A percentile compares a stretch with the other conserved stretches of the same genome.
Evolutionary conservation across 192 early-diverging fungal species (phyloP).

Genomic region (Chytriomyces sp.): DNA sequence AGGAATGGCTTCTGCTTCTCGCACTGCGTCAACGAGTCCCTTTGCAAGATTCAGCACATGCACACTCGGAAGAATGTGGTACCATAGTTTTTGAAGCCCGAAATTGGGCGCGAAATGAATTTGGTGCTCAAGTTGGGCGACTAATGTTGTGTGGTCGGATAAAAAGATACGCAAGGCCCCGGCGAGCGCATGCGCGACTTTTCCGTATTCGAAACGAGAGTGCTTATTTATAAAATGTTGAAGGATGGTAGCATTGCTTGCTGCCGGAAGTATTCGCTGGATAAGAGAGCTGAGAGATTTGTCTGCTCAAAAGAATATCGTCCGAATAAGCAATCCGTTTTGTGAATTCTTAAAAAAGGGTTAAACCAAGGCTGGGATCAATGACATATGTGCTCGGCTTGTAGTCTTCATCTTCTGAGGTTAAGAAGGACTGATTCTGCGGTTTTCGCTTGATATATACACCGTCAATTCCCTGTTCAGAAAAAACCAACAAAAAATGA

Average conservation of each 20-base stretch:
- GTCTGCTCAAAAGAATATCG: constrained; percentile 29
- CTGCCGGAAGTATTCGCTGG: constrained; percentile 78
- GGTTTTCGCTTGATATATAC: constrained; percentile 48
- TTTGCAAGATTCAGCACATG: constrained; percentile 59
- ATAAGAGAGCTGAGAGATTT: constrained; percentile 69
- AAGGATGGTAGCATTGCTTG: constrained; percentile 74
- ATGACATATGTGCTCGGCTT: not conserved
- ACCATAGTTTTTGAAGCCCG: constrained; percentile 92
- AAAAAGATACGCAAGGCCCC: constrained; percentile 76
- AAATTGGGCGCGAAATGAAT: constrained; percentile 71
- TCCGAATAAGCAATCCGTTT: not conserved
- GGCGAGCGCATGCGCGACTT: constrained; percentile 87
- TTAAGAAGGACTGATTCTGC: not conserved
- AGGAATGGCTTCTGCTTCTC: constrained; percentile 38
- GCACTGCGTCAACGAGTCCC: constrained; percentile 56
- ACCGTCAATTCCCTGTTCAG: constrained; percentile 79
- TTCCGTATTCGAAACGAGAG: constrained; percentile 78
- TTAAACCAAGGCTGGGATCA: constrained; percentile 3
- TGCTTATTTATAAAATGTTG: constrained; percentile 79
- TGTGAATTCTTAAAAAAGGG: constrained; percentile 9
- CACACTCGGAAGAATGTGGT: constrained; percentile 81
- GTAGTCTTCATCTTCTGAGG: constrained; percentile 2
- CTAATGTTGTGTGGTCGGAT: constrained; percentile 82
- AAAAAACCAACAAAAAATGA: not conserved
- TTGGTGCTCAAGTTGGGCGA: constrained; percentile 91